These are phyloP conservation scores for Syzygium syzygioides DNA, from an alignment of 441 rosid species.

Conservation along the genomic window DNA sequence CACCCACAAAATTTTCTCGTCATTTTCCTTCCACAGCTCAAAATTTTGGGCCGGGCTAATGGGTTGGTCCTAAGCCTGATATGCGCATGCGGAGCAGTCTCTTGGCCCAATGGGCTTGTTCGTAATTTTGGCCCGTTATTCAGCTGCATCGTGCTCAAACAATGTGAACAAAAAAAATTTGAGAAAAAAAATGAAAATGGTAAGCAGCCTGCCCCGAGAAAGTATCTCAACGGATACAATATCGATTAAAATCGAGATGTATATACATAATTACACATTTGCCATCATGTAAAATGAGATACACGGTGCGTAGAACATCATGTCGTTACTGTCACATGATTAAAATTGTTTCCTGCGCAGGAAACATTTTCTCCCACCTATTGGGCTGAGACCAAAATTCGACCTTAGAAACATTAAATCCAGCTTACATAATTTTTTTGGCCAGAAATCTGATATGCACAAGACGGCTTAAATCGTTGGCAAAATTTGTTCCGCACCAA, in stretches of 20 bases:
- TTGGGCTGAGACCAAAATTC: background rate
- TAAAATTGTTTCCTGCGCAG: accelerated
- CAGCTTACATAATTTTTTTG: background rate
- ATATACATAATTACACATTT: background rate
- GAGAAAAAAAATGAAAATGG: background rate
- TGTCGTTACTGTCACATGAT: background rate
- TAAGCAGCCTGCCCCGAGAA: background rate
- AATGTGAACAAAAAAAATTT: background rate
- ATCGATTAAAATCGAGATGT: background rate
- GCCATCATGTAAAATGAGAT: background rate
- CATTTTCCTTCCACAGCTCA: background rate
- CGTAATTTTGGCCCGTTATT: background rate
- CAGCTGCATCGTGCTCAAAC: background rate
- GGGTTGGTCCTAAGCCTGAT: background rate
- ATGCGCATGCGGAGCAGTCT: background rate
- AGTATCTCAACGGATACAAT: background rate
- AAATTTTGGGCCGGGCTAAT: background rate
- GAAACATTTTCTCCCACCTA: background rate
- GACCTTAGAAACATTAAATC: background rate
- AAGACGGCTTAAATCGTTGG: background rate
- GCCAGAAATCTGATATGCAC: background rate
- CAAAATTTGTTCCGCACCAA: background rate
- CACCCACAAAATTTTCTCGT: background rate
- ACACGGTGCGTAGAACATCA: background rate
- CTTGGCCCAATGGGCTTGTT: background rate